Evolutionary conservation across 2,329 filamentous ascomycete genomes (phyloP), one percentile per base, ranked within the genome.

Genomic region (Blumeria graminis): DNA sequence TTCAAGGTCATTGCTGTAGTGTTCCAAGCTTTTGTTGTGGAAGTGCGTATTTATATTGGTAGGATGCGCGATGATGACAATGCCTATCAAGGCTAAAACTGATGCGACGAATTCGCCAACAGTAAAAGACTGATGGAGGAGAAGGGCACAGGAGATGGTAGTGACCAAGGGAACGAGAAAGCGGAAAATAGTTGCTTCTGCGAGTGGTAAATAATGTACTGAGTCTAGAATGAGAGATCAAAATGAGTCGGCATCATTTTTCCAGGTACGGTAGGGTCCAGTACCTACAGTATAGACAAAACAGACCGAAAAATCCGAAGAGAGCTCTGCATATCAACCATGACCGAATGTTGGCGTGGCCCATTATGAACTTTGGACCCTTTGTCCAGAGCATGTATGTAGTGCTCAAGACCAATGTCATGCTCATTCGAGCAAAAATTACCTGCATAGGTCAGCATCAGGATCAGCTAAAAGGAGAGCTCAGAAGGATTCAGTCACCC

Each of bases 141-240:
- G 69, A 54, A 88, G 71, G 32, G 82, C 87, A 66, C 87, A 94
- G 13, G 84, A 75, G 70, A 86, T 86, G 57, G 86, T 87, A 7
- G 86, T 78, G 10, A 92, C 73, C n/a, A 83, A 82, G 0, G 89
- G 89, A 0, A 84, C 78, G 3, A 95, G 74, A 65, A 94, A 95
- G 6, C 86, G 89, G 57, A 95, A 82, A 32, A 94, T 88, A 0
- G 86, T 94, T 1, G 88, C 86, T 67, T 95, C 89, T 11, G 87
- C 84, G 1, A 94, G 75, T 0, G 86, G 85, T 1, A 94, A 76
- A 63, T 93, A 93, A 64, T 86, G 76, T 57, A 67, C 62, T 1
- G 65, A 66, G 54, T 66, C 65, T 66, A 22, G 43, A 16, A 11
- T 11, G 10, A 39, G 38, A n/a, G 10, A 28, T 6, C 18, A 4